Evolutionary conservation across 495 filamentous ascomycete genomes (phyloP), one percentile per base, ranked within the genome.

Genomic region (Trichoderma erinaceum): DNA sequence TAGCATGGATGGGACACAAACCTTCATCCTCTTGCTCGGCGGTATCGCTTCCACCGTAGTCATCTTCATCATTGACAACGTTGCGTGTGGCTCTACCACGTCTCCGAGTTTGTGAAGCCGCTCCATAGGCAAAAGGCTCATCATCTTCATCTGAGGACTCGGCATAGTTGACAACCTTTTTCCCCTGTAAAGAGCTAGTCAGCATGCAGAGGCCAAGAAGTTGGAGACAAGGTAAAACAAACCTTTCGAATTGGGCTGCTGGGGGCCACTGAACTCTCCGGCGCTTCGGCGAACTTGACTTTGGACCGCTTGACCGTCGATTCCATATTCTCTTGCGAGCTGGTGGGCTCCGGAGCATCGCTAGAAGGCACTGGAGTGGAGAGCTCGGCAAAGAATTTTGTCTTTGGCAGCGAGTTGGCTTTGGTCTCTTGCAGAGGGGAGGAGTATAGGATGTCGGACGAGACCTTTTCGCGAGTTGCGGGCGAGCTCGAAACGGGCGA

Each of bases 301-400:
- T 71, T 10, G 68, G 27, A 5, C 65, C 48, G 64, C 64, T 41
- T 46, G 64, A 43, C 64, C 23, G 64, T 65, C 32, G 64, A 46
- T 23, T 41, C 56, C 56, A 75, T 74, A 70, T 85, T 83, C 70
- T 86, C 83, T 68, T 85, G 82, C 2, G 86, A 88, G 72, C 86
- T 88, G 0, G 82, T 79, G 0, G 84, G 81, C 41, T 82, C 83
- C 11, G 81, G 58, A 27, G 86, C 78, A 75, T 93, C 92, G 75
- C 91, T 95, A 78, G 90, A 96, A 3, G 92, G 89, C 2, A 89
- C 85, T n/a, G 92, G 91, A 0, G 90, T 92, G 75, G 87, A 73
- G 70, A 66, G 43, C 25, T 66, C 50, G 68, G 69, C 65, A 68
- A 76, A 79, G 75, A 70, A 81, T 75, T 74, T 77, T 25, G 70